A percentile compares a stretch with the other conserved stretches of the same genome.
Evolutionary conservation across 2,329 filamentous ascomycete species (phyloP).

Genomic region (Ophiostoma ulmi): DNA sequence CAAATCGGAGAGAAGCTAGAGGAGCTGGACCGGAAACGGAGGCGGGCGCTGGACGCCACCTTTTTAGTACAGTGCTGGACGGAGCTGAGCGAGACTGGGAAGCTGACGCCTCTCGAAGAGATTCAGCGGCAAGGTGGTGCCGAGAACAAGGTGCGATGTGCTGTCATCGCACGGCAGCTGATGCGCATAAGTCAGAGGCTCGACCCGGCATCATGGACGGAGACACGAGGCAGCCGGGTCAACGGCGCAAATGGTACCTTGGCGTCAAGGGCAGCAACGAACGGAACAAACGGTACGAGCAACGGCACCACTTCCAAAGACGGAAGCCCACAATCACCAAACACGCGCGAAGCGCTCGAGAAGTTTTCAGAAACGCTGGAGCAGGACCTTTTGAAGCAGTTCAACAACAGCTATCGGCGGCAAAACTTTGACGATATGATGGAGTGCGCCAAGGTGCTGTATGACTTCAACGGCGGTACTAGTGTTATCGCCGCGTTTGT

Average conservation of each 20-base stretch:
- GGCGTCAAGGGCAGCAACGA: constrained; percentile 35
- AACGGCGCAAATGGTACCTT: constrained; percentile 40
- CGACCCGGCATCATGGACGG: constrained; percentile 69
- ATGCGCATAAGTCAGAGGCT: constrained; percentile 90
- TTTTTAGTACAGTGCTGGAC: constrained; percentile 97
- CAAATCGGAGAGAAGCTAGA: constrained; percentile 92
- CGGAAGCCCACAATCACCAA: constrained; percentile 37
- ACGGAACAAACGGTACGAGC: constrained; percentile 42
- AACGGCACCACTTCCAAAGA: constrained; percentile 35
- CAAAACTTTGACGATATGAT: constrained; percentile 98
- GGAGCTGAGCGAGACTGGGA: constrained; percentile 84
- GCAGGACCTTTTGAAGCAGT: constrained; percentile 90
- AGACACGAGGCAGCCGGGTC: constrained; percentile 50
- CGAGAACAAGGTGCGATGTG: constrained; percentile 90
- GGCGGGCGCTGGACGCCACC: constrained; percentile 84
- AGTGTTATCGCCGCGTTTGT: constrained; percentile 96
- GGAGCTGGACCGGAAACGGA: constrained; percentile 86
- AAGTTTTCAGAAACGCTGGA: constrained; percentile 95
- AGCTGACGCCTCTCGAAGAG: constrained; percentile 81
- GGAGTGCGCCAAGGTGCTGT: constrained; percentile 87
- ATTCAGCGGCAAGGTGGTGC: constrained; percentile 77
- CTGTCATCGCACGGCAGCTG: constrained; percentile 86
- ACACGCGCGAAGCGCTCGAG: constrained; percentile 86
- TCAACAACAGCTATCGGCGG: constrained; percentile 91
- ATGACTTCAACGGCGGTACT: constrained; percentile 92